These are phyloP conservation scores for Corymbia calophylla DNA, from an alignment of 441 rosid species.

Conservation along the genomic window DNA sequence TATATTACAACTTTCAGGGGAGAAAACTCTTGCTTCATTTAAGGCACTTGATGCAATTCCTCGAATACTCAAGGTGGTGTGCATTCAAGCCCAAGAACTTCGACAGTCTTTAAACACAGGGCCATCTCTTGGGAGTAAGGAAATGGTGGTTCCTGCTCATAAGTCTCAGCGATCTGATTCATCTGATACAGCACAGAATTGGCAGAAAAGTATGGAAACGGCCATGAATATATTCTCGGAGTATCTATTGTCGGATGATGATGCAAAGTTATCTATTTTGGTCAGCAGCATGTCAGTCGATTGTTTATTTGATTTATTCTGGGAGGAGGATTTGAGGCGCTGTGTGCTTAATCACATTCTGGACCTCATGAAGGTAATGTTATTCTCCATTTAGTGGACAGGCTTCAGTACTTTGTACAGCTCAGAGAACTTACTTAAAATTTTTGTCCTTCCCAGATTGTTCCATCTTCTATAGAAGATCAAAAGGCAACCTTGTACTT, in stretches of 20 bases:
- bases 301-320: conserved; percentile 86
- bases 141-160: conserved; percentile 18
- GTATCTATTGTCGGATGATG: conserved; percentile 56
- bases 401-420: conserved; percentile 3
- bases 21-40: conserved; percentile 67
- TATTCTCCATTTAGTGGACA: conserved; percentile 1
- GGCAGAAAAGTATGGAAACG: conserved; percentile 60
- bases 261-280: conserved; percentile 60
- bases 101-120: conserved; percentile 27
- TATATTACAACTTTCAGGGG: conserved; percentile 62
- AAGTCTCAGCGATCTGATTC: conserved; percentile 25
- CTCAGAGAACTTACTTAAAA: neutral
- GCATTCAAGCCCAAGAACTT: conserved; percentile 67
- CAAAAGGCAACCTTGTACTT: conserved; percentile 63
- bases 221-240: conserved; percentile 58
- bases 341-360: conserved; percentile 57
- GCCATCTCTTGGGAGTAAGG: conserved; percentile 18
- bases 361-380: conserved; percentile 87
- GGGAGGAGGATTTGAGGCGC: conserved; percentile 79
- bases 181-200: conserved; percentile 26
- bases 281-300: conserved; percentile 57
- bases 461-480: conserved; percentile 56
- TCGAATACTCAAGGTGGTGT: conserved; percentile 78
- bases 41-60: conserved; percentile 66
- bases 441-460: conserved; percentile 22